Percentiles rank a stretch among this genome's conserved stretches.
Conservation (phyloP, 2,329 filamentous ascomycete species). For the Ustulina deusta region DNA sequence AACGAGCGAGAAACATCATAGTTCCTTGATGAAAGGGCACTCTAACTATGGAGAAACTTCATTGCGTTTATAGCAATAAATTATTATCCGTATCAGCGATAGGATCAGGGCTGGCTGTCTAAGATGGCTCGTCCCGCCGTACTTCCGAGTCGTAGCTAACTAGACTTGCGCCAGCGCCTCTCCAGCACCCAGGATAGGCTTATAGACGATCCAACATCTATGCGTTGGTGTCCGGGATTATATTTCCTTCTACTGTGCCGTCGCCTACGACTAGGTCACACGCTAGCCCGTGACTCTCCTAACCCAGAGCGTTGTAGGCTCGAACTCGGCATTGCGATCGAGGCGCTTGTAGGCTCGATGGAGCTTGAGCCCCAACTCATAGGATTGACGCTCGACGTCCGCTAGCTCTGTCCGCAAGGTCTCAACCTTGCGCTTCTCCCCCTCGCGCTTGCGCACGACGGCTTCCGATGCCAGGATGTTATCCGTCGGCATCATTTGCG, state of each 20-base stretch:
- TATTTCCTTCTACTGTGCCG: neutral
- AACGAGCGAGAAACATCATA: neutral
- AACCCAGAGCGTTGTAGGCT: conserved; percentile 81
- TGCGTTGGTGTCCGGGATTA: neutral
- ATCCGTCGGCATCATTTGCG: conserved; percentile 79
- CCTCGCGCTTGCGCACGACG: conserved; percentile 67
- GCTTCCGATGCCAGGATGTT: conserved; percentile 75
- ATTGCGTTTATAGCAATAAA: neutral
- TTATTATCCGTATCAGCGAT: neutral
- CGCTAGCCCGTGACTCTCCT: conserved; percentile 75
- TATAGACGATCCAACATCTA: neutral
- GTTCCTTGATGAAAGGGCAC: neutral
- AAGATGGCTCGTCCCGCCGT: neutral
- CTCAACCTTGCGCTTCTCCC: conserved; percentile 74
- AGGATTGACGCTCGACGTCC: conserved; percentile 80
- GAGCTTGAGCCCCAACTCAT: conserved; percentile 81
- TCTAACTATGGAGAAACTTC: neutral
- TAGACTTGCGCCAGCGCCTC: neutral
- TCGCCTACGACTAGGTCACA: neutral
- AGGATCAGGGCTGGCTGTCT: neutral
- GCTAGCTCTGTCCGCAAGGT: conserved; percentile 74
- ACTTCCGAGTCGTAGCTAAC: neutral
- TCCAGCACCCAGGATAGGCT: neutral
- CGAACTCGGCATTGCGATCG: conserved; percentile 73
- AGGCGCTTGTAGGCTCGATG: conserved; percentile 80